Base-by-base conservation (phyloP, 257 asterid genomes). In the Penstemon davidsonii region DNA sequence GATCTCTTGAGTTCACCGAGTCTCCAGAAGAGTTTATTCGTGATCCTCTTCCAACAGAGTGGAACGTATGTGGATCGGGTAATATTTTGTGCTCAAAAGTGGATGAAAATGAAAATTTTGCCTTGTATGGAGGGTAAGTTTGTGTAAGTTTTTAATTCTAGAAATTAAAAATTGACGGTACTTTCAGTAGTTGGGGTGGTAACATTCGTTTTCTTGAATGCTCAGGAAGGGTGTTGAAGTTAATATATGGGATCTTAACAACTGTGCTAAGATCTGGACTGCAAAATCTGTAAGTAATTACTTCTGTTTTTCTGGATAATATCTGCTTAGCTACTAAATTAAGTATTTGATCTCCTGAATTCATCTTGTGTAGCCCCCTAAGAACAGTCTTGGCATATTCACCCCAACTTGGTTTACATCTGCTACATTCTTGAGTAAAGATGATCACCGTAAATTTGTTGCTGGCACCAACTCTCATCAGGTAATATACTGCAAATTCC, bases 101-200 rank as follows among this genome's bases (percentile, higher is more conserved):
- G 57, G 90, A 86, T 60, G 87, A 44, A 66, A 79, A 59, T 64
- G 97, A 93, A 71, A 79, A 74, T 55, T 81, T 81, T 80, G 96
- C 96, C 57, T 72, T 88, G 77, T 88, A 79, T 84, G 99, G 96
- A 76, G 99, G 99, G 97, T 93, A 58, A 87, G 96, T 78, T 60
- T 68, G 45, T 64, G 4, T 25, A 53, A 50, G 5, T 61, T 60
- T 40, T 7, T 40, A 49, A 55, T 38, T 49, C 39, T 71, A 37
- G 54, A 58, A 47, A 63, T 61, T 46, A 40, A 61, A 25, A 63
- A 7, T 63, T 71, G 39, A 15, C 71, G 41, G 51, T 60, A 50
- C 39, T 41, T 60, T 18, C 49, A n/a, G 33, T 25, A 8, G 6
- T 72, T 62, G 40, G 49, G 68, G 18, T 54, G 39, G 47, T 62